Evolutionary conservation across 371 early-diverging fungal genomes (phyloP), one percentile per base, ranked within the genome.

Genomic region (Apophysomyces ossiformis): DNA sequence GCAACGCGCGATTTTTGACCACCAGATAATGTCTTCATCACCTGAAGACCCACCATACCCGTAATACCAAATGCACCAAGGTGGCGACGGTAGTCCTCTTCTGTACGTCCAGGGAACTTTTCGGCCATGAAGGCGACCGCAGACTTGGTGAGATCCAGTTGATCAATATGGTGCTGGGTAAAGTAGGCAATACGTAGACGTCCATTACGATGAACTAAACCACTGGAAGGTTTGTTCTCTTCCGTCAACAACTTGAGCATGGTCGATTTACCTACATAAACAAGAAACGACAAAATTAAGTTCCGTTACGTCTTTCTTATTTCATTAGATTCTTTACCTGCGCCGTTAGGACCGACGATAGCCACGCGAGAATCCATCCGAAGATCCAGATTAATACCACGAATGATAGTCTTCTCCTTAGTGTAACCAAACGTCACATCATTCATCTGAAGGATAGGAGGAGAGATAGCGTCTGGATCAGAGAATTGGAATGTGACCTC

Each of bases 1-100:
- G 96, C 93, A 12, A 99, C 96, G 63, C 99, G 87, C 41, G 91
- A 90, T 83, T 99, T 99, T 81, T 99, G 99, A 69, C 99, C 99
- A 76, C 99, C 99, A 61, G 96, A 96, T 11, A 99, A 79, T 0
- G 97, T 98, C 61, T 92, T 86, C 77, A 99, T 96, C 26, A 92
- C 87, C 74, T 97, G 97, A 80, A 97, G 78, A 56, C 94, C 96
- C 1, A 93, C 93, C 89, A 93, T 95, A 16, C 99, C 99, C 36
- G 97, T 92, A 63, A 99, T 90, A 72, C 99, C 99, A 73, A 96
- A 99, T 4, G 92, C 81, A 58, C 96, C 99, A 66, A 99, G 76
- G 66, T 95, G 90, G 26, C 96, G 85, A 72, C 99, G 91, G 72
- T 96, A 98, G 71, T 99, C 98, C 76, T 98, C 97, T 65, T 97